Conservation (phyloP, 805 yeast genomes). For the Maudiozyma bulderi region DNA sequence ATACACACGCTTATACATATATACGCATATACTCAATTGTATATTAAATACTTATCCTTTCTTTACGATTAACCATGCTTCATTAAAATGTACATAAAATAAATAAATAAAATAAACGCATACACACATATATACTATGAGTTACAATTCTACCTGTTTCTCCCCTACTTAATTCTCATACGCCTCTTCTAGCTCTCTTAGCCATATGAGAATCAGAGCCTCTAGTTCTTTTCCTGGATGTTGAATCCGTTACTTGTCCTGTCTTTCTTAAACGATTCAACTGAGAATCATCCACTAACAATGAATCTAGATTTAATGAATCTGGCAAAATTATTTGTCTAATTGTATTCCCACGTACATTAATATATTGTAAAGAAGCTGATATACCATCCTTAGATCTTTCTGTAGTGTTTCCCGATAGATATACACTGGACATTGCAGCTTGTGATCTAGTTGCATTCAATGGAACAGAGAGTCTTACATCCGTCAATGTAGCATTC, state of each 20-base stretch:
- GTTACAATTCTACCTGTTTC: background rate
- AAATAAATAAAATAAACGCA: background rate
- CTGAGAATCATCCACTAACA: constrained; percentile 39
- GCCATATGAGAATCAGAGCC: constrained; percentile 14
- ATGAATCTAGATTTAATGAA: constrained; percentile 60
- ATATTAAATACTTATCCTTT: background rate
- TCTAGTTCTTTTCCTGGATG: constrained; percentile 18
- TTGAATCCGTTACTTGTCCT: constrained; percentile 21
- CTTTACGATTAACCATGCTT: background rate
- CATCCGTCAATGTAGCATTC: constrained; percentile 77
- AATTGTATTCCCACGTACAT: constrained; percentile 81
- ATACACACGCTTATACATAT: background rate
- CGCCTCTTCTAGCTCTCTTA: constrained; percentile 30
- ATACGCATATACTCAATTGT: background rate
- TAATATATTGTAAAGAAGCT: constrained; percentile 57
- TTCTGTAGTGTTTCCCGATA: constrained; percentile 11
- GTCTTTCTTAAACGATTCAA: constrained; percentile 20
- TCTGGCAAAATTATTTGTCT: constrained; percentile 81
- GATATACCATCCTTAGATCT: constrained; percentile 18
- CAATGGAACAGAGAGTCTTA: constrained; percentile 54
- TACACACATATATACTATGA: background rate
- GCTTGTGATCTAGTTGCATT: constrained; percentile 11
- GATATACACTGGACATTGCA: constrained; percentile 20
- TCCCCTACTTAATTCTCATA: constrained; percentile 7
- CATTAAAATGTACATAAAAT: background rate